Evolutionary conservation across 345 rosid genomes (phyloP).

Genomic region (Ceriops tagal): DNA sequence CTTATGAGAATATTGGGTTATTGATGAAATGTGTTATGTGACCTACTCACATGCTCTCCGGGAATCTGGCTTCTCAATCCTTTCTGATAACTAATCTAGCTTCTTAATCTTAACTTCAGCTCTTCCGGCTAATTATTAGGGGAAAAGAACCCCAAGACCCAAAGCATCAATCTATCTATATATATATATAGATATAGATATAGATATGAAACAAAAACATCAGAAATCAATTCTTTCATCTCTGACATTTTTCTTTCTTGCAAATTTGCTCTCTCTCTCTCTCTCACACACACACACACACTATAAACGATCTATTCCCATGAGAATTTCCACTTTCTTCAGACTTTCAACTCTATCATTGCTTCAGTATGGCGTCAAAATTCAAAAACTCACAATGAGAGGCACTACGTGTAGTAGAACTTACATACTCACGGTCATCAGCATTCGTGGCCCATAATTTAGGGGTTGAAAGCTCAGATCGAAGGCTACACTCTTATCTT

Average conservation of each 20-base stretch:
- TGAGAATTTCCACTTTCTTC: constrained; percentile 2
- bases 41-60: neutral
- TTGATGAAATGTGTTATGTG: neutral
- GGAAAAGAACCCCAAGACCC: neutral
- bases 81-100: too few relatives aligned
- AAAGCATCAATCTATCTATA: too few relatives aligned
- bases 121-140: neutral
- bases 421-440: constrained; percentile 1
- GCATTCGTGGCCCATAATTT: neutral
- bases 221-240: neutral
- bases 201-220: neutral
- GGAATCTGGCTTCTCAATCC: constrained; percentile 6
- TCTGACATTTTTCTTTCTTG: neutral
- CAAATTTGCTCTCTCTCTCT: neutral
- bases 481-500: too few relatives aligned
- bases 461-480: too few relatives aligned
- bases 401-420: neutral
- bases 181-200: too few relatives aligned
- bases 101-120: neutral
- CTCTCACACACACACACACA: neutral
- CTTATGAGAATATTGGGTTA: too few relatives aligned
- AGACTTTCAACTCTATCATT: constrained; percentile 17
- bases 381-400: neutral
- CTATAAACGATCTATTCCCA: neutral
- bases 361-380: constrained; percentile 21